Conservation (phyloP, 345 rosid species). For the Salix exigua region DNA sequence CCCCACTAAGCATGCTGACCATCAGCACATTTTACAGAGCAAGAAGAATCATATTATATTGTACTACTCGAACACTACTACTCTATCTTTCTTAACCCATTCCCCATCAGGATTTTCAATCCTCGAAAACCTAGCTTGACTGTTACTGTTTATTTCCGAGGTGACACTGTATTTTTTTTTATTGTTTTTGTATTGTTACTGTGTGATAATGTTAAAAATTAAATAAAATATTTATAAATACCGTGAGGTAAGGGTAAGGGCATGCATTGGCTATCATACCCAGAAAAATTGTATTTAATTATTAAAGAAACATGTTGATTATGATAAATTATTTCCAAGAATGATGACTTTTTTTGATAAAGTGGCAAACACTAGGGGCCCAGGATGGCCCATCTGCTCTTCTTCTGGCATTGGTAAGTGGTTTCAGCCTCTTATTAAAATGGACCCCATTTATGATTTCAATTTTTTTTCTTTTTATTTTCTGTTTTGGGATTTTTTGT, state of each 20-base stretch:
- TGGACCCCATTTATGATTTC: background rate
- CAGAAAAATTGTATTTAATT: background rate
- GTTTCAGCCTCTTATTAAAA: background rate
- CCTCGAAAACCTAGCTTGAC: background rate
- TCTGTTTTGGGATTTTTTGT: too few species aligned
- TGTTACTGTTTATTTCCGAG: too few species aligned
- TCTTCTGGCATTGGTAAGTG: background rate
- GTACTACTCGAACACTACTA: background rate
- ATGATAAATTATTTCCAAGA: background rate
- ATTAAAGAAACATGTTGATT: background rate
- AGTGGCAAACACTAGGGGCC: conserved; percentile 8
- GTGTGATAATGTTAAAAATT: too few species aligned
- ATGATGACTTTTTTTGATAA: conserved; percentile 1
- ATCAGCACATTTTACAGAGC: background rate
- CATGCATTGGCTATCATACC: background rate
- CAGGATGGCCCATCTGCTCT: background rate
- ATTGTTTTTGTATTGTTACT: too few species aligned
- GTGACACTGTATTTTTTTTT: too few species aligned
- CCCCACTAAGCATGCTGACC: background rate
- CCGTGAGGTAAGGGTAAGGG: too few species aligned
- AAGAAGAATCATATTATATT: too few species aligned
- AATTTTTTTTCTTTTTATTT: background rate
- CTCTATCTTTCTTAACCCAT: background rate
- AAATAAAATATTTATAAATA: too few species aligned
- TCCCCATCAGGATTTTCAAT: too few species aligned